Conservation (phyloP, 169 alveolate genomes). For the Cystoisospora suis region DNA sequence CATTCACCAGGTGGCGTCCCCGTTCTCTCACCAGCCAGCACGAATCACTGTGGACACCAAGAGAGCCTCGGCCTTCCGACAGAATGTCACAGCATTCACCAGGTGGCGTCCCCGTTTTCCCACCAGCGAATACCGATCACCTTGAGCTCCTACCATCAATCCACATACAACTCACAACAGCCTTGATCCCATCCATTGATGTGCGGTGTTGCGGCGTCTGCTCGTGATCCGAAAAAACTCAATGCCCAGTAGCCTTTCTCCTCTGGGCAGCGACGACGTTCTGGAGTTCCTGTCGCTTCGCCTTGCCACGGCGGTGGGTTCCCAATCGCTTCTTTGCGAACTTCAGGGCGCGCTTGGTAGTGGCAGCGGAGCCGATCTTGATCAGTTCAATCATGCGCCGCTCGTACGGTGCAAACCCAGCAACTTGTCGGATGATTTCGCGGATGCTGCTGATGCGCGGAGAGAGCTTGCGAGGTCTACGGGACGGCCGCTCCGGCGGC, state of each 20-base stretch:
- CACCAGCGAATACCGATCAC: too few species aligned
- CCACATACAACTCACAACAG: too few species aligned
- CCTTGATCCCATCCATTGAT: too few species aligned
- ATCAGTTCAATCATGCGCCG: conserved; percentile 96
- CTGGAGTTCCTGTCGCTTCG: conserved; percentile 85
- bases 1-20: too few species aligned
- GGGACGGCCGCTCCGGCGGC: conserved; percentile 69
- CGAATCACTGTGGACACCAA: too few species aligned
- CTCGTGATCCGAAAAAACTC: too few species aligned
- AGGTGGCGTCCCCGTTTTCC: too few species aligned
- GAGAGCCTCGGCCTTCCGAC: too few species aligned
- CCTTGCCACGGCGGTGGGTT: conserved; percentile 98
- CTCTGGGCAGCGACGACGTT: conserved; percentile 50
- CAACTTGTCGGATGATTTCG: conserved; percentile 78
- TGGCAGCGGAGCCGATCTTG: conserved; percentile 96
- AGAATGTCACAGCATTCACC: too few species aligned
- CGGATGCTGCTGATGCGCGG: conserved; percentile 57
- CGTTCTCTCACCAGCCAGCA: too few species aligned
- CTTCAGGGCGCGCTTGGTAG: conserved; percentile 97
- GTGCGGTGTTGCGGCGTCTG: too few species aligned
- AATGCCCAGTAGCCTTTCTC: conserved; percentile 63
- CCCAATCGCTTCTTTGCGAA: conserved; percentile 98
- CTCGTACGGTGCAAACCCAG: conserved; percentile 99
- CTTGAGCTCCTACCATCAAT: too few species aligned
- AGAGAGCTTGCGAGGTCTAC: conserved; percentile 58